Base-by-base conservation (phyloP, 2,329 filamentous ascomycete genomes). In the Ophiostoma himal-ulmi region DNA sequence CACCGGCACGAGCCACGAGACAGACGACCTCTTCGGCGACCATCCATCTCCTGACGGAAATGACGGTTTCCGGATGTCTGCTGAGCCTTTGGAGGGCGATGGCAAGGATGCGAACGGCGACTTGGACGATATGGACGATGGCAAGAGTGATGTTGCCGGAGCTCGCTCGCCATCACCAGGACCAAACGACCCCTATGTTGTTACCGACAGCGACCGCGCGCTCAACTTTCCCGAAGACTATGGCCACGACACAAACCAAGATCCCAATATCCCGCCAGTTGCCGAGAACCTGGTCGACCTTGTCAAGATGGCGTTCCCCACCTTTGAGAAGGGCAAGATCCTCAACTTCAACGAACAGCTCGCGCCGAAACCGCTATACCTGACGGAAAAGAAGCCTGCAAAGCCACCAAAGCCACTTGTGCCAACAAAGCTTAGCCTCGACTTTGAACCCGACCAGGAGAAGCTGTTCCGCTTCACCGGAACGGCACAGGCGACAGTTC, bases 341-440 rank as follows among this genome's bases (percentile, higher is more conserved):
- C 87, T 95, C 37, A 88, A 89, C 60, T 97, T 94, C 82, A 91
- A 92, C 75, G 89, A 93, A 72, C 83, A 98, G 6, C 87, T 99
- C 48, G 92, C 92, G 2, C 89, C 91, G 6, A 93, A 94, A 78
- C 89, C 89, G 75, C 91, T 93, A 1, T 85, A 88, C 70, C 94
- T 91, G 79, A 85, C 91, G 73, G 89, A 91, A 70, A 95, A 97
- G 79, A 87, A 88, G 54, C 93, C 94, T 0, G 74, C 84, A 1
- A 96, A 93, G 79, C 89, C 89, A 57, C 92, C 93, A 0, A 95
- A 94, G 79, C 84, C 92, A 20, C 84, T 98, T 3, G 86, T 93
- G 5, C 93, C 93, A 0, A 94, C 91, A 26, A 99, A 99, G 79
- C 85, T 97, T 70, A 93, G 88, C 72, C 84, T 99, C 17, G 95